Evolutionary conservation across 768 basidiomycete species (phyloP), one percentile per base, ranked within the genome.

Genomic region (Tylopilus vinaceipallidus): DNA sequence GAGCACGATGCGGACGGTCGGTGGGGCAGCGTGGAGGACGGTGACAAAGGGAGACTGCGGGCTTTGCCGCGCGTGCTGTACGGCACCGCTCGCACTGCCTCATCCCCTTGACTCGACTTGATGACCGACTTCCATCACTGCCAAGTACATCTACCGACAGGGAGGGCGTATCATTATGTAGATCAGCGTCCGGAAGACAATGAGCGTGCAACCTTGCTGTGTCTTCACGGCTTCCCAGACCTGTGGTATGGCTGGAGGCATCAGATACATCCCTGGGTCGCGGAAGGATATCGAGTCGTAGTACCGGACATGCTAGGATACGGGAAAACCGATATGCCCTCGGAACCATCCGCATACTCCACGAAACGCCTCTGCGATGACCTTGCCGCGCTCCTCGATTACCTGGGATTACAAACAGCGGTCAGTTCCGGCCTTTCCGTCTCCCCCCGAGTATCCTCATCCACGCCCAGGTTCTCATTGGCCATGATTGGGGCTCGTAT

Each of bases 221-320:
- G 84, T 61, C 54, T 91, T 16, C 90, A 92, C 60, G 89, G 90
- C 2, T 91, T 91, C 62, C 89, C 90, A 13, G 90, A 91, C 60
- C 63, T 73, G 29, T 76, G 74, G 76, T 88, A 83, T 64, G 85
- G 85, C 29, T 90, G 86, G 86, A 74, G 85, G 46, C 66, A 84
- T 62, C 88, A 88, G 63, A 87, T 91, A 50, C 74, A 73, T 4
- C 81, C 85, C 1, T 89, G 87, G 85, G 79, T 79, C 16, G 67
- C 73, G 35, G 66, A 69, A 34, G 84, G 85, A 8, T 82, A 72
- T 58, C 79, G 86, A 13, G 82, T 88, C 16, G 67, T 88, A 9
- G 85, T 75, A 5, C 65, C 67, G 19, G 68, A 71, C 50, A 72
- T 71, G 66, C 48, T 73, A 17, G 86, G 86, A n/a, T 88, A 85